Evolutionary conservation across 108 stramenopile genomes (phyloP).

Genomic region (Cylindrotheca closterium): DNA sequence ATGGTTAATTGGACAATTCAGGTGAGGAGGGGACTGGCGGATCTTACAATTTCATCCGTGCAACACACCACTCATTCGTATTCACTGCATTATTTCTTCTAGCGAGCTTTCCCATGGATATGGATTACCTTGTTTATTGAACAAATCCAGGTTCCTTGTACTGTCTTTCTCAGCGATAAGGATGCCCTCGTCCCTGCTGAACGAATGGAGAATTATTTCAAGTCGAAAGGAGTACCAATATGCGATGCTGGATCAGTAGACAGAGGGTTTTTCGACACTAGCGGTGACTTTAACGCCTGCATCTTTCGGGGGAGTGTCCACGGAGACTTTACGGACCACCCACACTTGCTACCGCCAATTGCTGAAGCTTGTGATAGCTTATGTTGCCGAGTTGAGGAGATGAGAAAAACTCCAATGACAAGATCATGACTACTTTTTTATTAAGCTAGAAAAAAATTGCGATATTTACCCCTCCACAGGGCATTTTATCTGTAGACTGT

Average conservation of each 20-base stretch:
- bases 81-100: slow-evolving; percentile 5
- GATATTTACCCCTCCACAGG: too few relatives aligned
- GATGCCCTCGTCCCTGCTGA: slow-evolving; percentile 79
- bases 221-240: slow-evolving; percentile 54
- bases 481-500: too few relatives aligned
- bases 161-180: slow-evolving; percentile 71
- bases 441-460: too few relatives aligned
- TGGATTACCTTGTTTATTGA: slow-evolving; percentile 76
- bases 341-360: slow-evolving; percentile 31
- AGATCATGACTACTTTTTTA: not conserved
- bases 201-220: slow-evolving; percentile 64
- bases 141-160: slow-evolving; percentile 70
- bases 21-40: too few relatives aligned
- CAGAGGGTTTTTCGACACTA: slow-evolving; percentile 37
- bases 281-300: slow-evolving; percentile 42
- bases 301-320: slow-evolving; percentile 67
- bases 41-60: too few relatives aligned
- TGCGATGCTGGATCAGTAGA: slow-evolving; percentile 33
- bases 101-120: slow-evolving; percentile 84
- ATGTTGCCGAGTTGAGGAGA: slow-evolving; percentile 27
- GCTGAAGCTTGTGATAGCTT: slow-evolving; percentile 32
- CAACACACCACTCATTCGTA: too few relatives aligned
- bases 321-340: slow-evolving; percentile 57
- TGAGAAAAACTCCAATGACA: slow-evolving; percentile 5
- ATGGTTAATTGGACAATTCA: slow-evolving; percentile 36